phyloP scores from a whole-genome alignment of 2,329 filamentous ascomycete genomes.

The Neonectria magnoliae region DNA sequence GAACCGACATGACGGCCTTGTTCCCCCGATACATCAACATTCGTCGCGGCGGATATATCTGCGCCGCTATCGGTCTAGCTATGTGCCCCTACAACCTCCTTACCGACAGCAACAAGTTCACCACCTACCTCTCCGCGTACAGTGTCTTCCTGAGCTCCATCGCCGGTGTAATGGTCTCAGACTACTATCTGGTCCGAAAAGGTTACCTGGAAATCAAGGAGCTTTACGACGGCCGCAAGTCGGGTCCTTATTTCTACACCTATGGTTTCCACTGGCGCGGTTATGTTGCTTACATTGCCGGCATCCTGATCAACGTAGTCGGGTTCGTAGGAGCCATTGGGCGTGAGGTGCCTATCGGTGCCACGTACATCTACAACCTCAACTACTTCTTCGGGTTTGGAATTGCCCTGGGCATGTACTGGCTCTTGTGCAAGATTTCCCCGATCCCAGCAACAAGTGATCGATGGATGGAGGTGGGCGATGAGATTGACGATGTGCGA shows the following conservation, averaged over 20 bases:
- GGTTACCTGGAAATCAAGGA: conserved; percentile 83
- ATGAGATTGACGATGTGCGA: conserved; percentile 65
- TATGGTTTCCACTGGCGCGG: conserved; percentile 84
- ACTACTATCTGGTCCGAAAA: conserved; percentile 87
- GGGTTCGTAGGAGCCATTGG: conserved; percentile 89
- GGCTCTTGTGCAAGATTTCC: conserved; percentile 71
- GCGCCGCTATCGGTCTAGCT: conserved; percentile 79
- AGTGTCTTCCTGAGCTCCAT: conserved; percentile 95
- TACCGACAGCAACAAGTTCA: conserved; percentile 81
- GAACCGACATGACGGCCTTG: conserved; percentile 84
- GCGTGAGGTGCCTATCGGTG: conserved; percentile 75
- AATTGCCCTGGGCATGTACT: conserved; percentile 75
- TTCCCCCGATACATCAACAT: conserved; percentile 85
- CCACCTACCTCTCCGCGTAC: conserved; percentile 90
- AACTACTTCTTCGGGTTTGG: conserved; percentile 92
- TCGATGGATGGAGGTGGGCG: conserved; percentile 80
- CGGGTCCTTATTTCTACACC: conserved; percentile 77
- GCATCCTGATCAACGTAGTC: conserved; percentile 90
- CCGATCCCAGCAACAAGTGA: conserved; percentile 80
- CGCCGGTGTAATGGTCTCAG: conserved; percentile 87
- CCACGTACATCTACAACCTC: conserved; percentile 86
- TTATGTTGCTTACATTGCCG: conserved; percentile 82
- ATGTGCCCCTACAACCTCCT: conserved; percentile 91
- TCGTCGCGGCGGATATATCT: conserved; percentile 86
- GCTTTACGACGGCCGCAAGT: conserved; percentile 77